These are phyloP conservation scores for Ophiostoma angusticollis DNA, from an alignment of 2,329 filamentous ascomycete species.

Conservation along the genomic window DNA sequence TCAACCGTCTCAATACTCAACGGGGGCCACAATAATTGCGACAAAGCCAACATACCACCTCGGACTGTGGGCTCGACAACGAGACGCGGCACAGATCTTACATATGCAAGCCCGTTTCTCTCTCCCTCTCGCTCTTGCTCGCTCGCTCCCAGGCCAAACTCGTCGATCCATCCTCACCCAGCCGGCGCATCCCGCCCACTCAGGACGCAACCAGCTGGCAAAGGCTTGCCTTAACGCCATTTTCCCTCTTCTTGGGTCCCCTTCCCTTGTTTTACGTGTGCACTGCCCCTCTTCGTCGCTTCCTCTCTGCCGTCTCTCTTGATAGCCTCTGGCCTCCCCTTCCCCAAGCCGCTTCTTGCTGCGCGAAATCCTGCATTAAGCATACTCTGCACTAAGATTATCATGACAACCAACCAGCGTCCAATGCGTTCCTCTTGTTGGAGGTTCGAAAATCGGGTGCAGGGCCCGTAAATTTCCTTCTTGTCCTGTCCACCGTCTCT, in stretches of 20 bases:
- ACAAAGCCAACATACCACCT: background rate
- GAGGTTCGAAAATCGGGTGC: conserved; percentile 32
- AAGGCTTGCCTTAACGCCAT: background rate
- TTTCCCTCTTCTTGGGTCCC: conserved; percentile 1
- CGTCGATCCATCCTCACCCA: conserved; percentile 5
- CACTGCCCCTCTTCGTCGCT: conserved; percentile 6
- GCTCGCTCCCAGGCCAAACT: background rate
- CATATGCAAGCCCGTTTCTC: conserved; percentile 7
- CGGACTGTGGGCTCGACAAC: background rate
- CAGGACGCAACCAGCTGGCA: conserved; percentile 6
- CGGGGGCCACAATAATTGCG: background rate
- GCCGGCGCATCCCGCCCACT: conserved; percentile 1
- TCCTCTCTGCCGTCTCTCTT: background rate
- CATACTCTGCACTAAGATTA: conserved; percentile 24
- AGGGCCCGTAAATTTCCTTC: conserved; percentile 24
- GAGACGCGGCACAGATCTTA: conserved; percentile 8
- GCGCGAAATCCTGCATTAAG: conserved; percentile 16
- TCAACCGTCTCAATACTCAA: conserved; percentile 4
- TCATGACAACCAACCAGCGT: conserved; percentile 33
- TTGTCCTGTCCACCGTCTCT: background rate
- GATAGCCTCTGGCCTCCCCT: conserved; percentile 2
- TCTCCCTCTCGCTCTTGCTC: background rate
- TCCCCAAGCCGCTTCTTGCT: conserved; percentile 6
- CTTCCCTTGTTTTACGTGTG: conserved; percentile 3
- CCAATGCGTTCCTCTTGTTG: conserved; percentile 29